phyloP scores from a whole-genome alignment of 1,284 basidiomycete genomes.

The Ustanciosporium gigantosporum region DNA sequence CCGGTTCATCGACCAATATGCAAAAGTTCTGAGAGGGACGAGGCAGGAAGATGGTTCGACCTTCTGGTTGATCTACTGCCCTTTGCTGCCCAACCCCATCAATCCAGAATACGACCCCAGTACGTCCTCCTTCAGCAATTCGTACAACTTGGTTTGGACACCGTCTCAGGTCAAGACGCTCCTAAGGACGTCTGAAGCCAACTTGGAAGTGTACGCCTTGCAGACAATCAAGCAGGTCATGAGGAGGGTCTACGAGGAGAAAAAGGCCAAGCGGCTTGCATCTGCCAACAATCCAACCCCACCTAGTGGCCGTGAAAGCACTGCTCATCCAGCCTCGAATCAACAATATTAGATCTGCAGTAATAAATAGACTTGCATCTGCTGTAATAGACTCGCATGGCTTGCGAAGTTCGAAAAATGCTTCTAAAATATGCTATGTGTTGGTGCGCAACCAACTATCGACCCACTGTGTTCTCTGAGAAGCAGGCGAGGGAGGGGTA shows the following conservation, averaged over 20 bases:
- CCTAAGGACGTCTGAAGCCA: conserved; percentile 36
- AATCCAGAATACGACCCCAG: conserved; percentile 52
- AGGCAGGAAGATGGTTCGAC: conserved; percentile 11
- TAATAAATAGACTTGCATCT: no score
- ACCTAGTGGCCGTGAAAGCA: not conserved
- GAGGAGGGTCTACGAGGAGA: conserved; percentile 24
- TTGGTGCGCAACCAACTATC: conserved; percentile 25
- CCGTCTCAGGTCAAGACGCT: conserved; percentile 49
- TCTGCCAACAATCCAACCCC: not conserved
- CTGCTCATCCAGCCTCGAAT: not conserved
- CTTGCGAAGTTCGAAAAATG: no score
- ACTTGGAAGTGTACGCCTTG: conserved; percentile 40
- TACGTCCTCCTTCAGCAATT: conserved; percentile 47
- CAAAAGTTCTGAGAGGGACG: conserved; percentile 17
- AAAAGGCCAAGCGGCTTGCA: conserved; percentile 25
- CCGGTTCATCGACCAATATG: conserved; percentile 32
- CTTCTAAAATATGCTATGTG: no score
- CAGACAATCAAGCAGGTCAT: conserved; percentile 26
- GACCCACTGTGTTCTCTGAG: conserved; percentile 7
- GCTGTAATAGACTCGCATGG: no score
- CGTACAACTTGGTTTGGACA: conserved; percentile 58
- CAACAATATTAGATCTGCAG: not conserved
- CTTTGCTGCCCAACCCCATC: conserved; percentile 43
- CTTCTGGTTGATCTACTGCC: conserved; percentile 51
- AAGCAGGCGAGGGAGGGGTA: not conserved